Percentiles rank a stretch among this genome's conserved stretches.
These are phyloP conservation scores for Domatiomyces globalis DNA, from an alignment of 2,329 filamentous ascomycete species.

Conservation along the genomic window DNA sequence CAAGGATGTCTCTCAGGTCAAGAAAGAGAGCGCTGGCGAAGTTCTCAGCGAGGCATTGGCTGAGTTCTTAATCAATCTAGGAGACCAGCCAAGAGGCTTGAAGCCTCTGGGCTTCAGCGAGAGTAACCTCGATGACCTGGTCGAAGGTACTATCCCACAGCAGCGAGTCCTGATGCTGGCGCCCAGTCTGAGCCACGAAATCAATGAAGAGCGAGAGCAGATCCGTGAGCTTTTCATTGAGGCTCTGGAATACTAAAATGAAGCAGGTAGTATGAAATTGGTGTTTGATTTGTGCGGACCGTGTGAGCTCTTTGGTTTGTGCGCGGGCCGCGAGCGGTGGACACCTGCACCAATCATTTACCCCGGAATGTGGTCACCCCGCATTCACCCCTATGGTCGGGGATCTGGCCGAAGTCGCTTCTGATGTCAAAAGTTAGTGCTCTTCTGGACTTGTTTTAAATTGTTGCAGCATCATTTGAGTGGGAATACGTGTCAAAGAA, in stretches of 20 bases:
- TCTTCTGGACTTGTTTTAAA: not conserved
- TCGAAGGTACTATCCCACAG: conserved; percentile 92
- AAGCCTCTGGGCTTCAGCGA: conserved; percentile 66
- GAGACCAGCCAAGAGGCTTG: conserved; percentile 79
- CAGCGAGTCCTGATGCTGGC: conserved; percentile 80
- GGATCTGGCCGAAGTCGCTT: not conserved
- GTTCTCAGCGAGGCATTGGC: conserved; percentile 71
- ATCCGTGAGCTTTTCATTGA: conserved; percentile 55
- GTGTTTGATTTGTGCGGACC: not conserved
- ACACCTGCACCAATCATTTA: not conserved
- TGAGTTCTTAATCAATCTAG: conserved; percentile 66
- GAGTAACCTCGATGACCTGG: conserved; percentile 64
- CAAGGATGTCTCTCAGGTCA: conserved; percentile 74
- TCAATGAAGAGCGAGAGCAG: conserved; percentile 58
- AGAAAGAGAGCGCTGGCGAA: conserved; percentile 77
- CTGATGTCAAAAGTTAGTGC: not conserved
- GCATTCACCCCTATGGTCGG: not conserved
- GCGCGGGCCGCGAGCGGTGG: not conserved
- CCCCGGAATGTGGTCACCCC: not conserved
- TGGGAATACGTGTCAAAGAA: not conserved
- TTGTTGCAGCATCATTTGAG: not conserved
- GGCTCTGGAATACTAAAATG: conserved; percentile 38
- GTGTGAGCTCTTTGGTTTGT: not conserved
- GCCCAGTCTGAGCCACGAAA: conserved; percentile 59
- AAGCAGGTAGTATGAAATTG: not conserved